Base-by-base conservation (phyloP, 352 stramenopile species). In the Phytophthora meadii region DNA sequence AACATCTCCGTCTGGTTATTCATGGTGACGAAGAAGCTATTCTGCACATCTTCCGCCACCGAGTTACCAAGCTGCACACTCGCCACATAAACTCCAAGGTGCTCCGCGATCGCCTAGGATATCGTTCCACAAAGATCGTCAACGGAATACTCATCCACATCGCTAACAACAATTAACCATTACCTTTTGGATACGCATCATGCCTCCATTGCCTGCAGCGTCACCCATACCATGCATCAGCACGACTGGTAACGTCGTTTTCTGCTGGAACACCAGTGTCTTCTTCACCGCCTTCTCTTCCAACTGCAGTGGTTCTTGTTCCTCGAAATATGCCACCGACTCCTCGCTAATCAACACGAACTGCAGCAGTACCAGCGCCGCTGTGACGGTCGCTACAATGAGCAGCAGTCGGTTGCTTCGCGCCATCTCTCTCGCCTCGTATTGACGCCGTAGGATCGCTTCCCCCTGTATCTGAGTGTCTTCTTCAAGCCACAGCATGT, bases 191-290 rank as follows among this genome's bases (percentile, higher is more conserved):
- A 98, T 94, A 6, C 66, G 63, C 51, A 76, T 54, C 91, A 98
- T 98, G 17, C 94, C 95, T 14, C 74, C 55, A 64, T 98, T 98
- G 6, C 87, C 88, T 39, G 91, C 97, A 11, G 87, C 91, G 55
- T 98, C 95, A n/a, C 93, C 95, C 93, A 98, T 98, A 11, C 95
- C 95, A 62, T 98, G 94, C 70, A 97, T 97, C 25, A 97, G 46
- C 14, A 97, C 84, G 2, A 96, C 77, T 2, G 90, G 90, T 39
- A 83, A 54, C n/a, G 56, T 47, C 15, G 63, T 61, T 4, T 59
- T 48, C 46, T 77, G 52, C 15, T 76, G 49, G 39, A 82, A 89
- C 46, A 89, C 80, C 1, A 37, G 37, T 14, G 54, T 53, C 56
- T 70, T 72, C 28, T 57, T 67, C 32, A 22, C 22, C 9, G 12